Evolutionary conservation across 768 basidiomycete species (phyloP), one percentile per base, ranked within the genome.

Genomic region (Mycena indigotica): DNA sequence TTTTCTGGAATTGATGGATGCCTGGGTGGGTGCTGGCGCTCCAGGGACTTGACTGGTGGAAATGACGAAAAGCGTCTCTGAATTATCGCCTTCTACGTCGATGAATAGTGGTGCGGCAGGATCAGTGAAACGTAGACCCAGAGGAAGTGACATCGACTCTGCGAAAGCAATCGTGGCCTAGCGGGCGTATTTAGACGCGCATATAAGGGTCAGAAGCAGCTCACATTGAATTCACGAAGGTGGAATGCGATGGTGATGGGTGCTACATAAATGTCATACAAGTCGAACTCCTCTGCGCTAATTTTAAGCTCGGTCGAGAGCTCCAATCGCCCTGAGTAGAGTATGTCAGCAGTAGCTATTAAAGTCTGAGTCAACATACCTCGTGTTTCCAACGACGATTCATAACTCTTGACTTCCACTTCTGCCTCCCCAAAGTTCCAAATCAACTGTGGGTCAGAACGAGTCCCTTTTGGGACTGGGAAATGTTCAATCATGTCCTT

Each of bases 401-500:
- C 87, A 4, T 84, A 74, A 64, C 84, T 93, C 64, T 81, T 86
- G 25, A 93, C 80, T 23, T 78, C 76, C 2, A 93, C 86, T 40
- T 93, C 88, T 0, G 75, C 72, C 50, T 86, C 81, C 19, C 78
- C 80, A 66, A 94, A 93, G n/a, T 74, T 82, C 92, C 92, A 94
- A 4, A 89, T 80, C 17, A 94, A 79, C 65, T 90, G 88, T 26
- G 90, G 89, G 62, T 94, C 92, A 12, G 79, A 81, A 64, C 86
- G 88, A 12, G 73, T 67, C 3, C 85, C 84, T 61, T 82, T 85
- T 12, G 83, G 75, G 21, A 82, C 72, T 0, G 89, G 84, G 60
- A 94, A 94, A 69, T 92, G 91, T 46, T 93, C 92, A 21, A 92
- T 80, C 69, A 93, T 84, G 64, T 91, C 89, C 67, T 80, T 86